Conservation (phyloP, 2,329 filamentous ascomycete genomes). For the Parascedosporium putredinis region DNA sequence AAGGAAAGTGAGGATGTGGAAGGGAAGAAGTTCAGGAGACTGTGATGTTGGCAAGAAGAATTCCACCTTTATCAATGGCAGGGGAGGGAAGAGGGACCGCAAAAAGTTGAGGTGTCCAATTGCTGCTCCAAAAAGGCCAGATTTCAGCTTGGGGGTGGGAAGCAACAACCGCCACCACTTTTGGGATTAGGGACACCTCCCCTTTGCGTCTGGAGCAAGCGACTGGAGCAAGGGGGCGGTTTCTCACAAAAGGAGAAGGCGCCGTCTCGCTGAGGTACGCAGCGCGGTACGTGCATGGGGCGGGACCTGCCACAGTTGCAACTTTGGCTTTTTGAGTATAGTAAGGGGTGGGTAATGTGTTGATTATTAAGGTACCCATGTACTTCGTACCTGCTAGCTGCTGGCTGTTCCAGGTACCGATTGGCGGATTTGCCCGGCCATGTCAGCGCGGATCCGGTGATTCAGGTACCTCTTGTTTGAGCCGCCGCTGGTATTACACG, state of each 20-base stretch:
- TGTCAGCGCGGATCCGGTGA: too few relatives aligned
- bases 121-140: slow-evolving; percentile 28
- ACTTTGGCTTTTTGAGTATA: not conserved
- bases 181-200: not conserved
- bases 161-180: slow-evolving; percentile 8
- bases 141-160: slow-evolving; percentile 30
- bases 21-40: slow-evolving; percentile 12
- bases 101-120: slow-evolving; percentile 33
- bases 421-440: too few relatives aligned
- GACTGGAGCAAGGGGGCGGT: not conserved
- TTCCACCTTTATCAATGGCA: slow-evolving; percentile 23
- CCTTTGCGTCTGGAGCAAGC: not conserved
- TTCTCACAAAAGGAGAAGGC: not conserved
- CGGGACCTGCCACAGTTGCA: not conserved
- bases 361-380: not conserved
- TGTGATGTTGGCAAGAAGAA: slow-evolving; percentile 8
- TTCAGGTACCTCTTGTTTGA: too few relatives aligned
- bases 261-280: not conserved
- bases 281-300: not conserved
- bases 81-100: slow-evolving; percentile 14
- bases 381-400: not conserved
- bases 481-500: too few relatives aligned
- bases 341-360: not conserved
- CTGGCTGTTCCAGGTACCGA: too few relatives aligned
- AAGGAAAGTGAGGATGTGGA: slow-evolving; percentile 18